These are phyloP conservation scores for Umbellularia californica DNA, from an alignment of 164 flowering plant genomes.

Conservation along the genomic window DNA sequence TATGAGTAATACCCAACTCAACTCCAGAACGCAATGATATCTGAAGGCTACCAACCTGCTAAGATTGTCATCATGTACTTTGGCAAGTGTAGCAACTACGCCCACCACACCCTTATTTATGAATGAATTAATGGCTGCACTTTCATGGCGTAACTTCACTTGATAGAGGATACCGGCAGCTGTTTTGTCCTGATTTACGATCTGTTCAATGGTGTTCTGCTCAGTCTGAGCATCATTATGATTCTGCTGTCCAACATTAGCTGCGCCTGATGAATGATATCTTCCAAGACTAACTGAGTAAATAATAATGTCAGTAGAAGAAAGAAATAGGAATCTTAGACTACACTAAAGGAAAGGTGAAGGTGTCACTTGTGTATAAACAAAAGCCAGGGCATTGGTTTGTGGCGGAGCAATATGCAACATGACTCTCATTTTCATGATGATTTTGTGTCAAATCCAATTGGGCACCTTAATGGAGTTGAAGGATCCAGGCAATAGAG, in stretches of 20 bases:
- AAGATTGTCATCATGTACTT: constrained; percentile 72
- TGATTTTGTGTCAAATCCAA: neutral
- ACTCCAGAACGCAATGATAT: neutral
- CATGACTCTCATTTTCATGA: neutral
- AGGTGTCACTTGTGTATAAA: neutral
- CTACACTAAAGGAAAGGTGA: neutral
- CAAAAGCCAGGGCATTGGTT: neutral
- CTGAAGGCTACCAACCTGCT: constrained; percentile 47
- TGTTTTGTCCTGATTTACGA: constrained; percentile 53
- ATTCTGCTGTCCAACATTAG: constrained; percentile 23
- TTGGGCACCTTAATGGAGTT: too few species aligned
- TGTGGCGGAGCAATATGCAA: neutral
- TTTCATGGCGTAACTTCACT: constrained; percentile 38
- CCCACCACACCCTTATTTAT: constrained; percentile 66
- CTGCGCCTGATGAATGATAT: constrained; percentile 34
- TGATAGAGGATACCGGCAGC: constrained; percentile 64
- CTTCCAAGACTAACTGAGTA: constrained; percentile 49
- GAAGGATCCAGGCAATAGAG: too few species aligned
- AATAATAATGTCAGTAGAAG: neutral
- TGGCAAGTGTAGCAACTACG: constrained; percentile 70
- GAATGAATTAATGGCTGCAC: constrained; percentile 32
- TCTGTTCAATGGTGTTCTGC: constrained; percentile 47
- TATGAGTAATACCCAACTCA: neutral
- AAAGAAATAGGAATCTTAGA: neutral
- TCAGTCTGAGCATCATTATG: constrained; percentile 29